A percentile compares a stretch with the other conserved stretches of the same genome.
These are phyloP conservation scores for Gomphus bonarii DNA, from an alignment of 1,284 basidiomycete genomes.

Conservation along the genomic window DNA sequence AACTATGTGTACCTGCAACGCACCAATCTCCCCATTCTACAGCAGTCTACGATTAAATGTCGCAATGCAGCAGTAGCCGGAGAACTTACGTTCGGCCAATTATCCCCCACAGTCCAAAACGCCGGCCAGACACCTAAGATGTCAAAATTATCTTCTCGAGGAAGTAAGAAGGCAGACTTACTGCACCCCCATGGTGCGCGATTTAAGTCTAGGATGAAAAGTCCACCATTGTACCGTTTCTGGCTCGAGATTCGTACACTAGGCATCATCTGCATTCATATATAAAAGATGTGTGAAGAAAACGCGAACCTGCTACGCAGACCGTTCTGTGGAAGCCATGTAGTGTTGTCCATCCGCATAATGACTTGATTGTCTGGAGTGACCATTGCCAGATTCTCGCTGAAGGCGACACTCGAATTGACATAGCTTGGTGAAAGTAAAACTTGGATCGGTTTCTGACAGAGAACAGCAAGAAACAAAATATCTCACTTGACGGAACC, in stretches of 20 bases:
- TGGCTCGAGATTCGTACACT: conserved; percentile 19
- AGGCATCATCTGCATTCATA: not conserved
- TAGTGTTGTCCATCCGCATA: conserved; percentile 66
- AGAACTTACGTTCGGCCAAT: conserved; percentile 42
- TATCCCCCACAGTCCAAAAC: conserved; percentile 41
- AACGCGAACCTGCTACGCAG: conserved; percentile 5
- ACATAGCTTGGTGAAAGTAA: conserved; percentile 34
- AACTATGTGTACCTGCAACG: not conserved
- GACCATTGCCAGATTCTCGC: conserved; percentile 39
- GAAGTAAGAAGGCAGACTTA: conserved; percentile 22
- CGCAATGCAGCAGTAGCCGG: not conserved
- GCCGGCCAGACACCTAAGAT: conserved; percentile 53
- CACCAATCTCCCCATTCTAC: conserved; percentile 56
- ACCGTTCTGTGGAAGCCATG: conserved; percentile 26
- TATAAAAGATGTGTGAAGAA: not conserved
- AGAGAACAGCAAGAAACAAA: not conserved
- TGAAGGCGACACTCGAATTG: conserved; percentile 35
- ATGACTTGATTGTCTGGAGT: conserved; percentile 46
- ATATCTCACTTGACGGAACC: conserved; percentile 48
- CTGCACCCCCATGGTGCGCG: conserved; percentile 65
- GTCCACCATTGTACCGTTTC: conserved; percentile 41
- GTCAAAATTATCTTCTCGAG: not conserved
- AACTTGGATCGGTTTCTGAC: conserved; percentile 6
- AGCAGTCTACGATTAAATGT: conserved; percentile 3
- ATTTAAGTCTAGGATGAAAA: conserved; percentile 62